Conservation (phyloP, 2,329 filamentous ascomycete genomes). For the Beauveria asiatica region DNA sequence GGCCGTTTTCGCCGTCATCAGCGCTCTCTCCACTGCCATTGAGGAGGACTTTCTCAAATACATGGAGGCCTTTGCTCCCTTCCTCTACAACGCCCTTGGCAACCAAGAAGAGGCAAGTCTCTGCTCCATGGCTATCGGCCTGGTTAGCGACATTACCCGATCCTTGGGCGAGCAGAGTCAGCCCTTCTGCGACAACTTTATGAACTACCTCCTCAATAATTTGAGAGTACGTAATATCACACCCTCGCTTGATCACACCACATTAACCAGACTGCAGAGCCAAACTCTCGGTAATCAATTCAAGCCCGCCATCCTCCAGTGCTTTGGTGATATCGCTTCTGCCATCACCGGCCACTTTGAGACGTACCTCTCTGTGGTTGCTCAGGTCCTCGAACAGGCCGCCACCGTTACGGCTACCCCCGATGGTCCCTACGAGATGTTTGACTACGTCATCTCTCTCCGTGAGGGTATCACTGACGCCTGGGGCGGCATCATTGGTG, state of each 20-base stretch:
- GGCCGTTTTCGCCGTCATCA: slow-evolving; percentile 84
- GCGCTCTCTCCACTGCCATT: slow-evolving; percentile 81
- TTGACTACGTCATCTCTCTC: slow-evolving; percentile 89
- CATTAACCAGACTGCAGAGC: slow-evolving; percentile 44
- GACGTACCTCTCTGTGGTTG: slow-evolving; percentile 85
- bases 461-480: slow-evolving; percentile 98
- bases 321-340: slow-evolving; percentile 94
- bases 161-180: slow-evolving; percentile 84
- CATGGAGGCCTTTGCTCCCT: slow-evolving; percentile 91
- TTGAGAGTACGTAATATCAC: slow-evolving; percentile 54
- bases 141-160: slow-evolving; percentile 92
- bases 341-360: slow-evolving; percentile 90
- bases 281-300: slow-evolving; percentile 87
- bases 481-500: slow-evolving; percentile 93
- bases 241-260: not conserved
- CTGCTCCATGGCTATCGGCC: slow-evolving; percentile 93
- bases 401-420: slow-evolving; percentile 69
- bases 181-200: slow-evolving; percentile 93
- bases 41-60: slow-evolving; percentile 94
- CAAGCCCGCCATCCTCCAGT: slow-evolving; percentile 95
- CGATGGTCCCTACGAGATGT: slow-evolving; percentile 88
- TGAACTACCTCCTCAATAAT: slow-evolving; percentile 95
- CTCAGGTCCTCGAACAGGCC: slow-evolving; percentile 88
- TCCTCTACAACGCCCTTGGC: slow-evolving; percentile 85
- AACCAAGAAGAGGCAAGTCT: slow-evolving; percentile 93